Evolutionary conservation across 2,329 filamentous ascomycete genomes (phyloP).

Genomic region (Lasiodiplodia theobromae): DNA sequence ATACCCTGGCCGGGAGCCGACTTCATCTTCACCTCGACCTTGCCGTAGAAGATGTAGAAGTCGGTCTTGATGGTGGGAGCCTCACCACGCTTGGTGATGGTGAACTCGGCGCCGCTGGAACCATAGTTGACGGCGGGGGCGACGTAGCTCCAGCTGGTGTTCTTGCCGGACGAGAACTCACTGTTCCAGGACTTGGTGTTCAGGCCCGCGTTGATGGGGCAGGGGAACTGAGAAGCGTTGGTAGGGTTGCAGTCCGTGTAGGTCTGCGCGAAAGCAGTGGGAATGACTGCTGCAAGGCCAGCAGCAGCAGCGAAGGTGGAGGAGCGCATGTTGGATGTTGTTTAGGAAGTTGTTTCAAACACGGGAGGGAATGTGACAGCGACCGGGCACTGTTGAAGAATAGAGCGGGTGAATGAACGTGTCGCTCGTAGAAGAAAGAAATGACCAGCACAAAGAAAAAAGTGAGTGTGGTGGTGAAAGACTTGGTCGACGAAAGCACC

Average conservation of each 20-base stretch:
- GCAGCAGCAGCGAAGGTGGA: conserved; percentile 17
- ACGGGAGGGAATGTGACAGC: conserved; percentile 4
- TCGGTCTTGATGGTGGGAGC: conserved; percentile 74
- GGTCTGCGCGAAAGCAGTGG: conserved; percentile 49
- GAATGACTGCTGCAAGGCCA: conserved; percentile 35
- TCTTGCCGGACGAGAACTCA: conserved; percentile 53
- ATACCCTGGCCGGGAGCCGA: conserved; percentile 77
- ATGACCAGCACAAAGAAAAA: conserved; percentile 26
- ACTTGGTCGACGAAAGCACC: conserved; percentile 13
- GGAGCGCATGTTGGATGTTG: conserved; percentile 22
- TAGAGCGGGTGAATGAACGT: conserved; percentile 17
- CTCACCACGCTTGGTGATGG: conserved; percentile 55
- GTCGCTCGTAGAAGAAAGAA: conserved; percentile 7
- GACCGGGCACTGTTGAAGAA: conserved; percentile 10
- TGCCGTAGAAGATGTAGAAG: conserved; percentile 88
- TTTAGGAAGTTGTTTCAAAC: conserved; percentile 7
- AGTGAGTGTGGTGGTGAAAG: conserved; percentile 19
- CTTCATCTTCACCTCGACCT: conserved; percentile 79
- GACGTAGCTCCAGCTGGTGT: conserved; percentile 48
- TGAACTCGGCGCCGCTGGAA: conserved; percentile 58
- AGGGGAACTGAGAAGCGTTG: conserved; percentile 47
- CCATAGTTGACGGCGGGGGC: conserved; percentile 53
- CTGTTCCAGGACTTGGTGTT: conserved; percentile 46
- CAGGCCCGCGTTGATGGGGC: conserved; percentile 54
- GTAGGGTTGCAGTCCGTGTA: conserved; percentile 55